Evolutionary conservation across 1,284 basidiomycete species (phyloP), one percentile per base, ranked within the genome.

Genomic region (Leccinum griseonigrum): DNA sequence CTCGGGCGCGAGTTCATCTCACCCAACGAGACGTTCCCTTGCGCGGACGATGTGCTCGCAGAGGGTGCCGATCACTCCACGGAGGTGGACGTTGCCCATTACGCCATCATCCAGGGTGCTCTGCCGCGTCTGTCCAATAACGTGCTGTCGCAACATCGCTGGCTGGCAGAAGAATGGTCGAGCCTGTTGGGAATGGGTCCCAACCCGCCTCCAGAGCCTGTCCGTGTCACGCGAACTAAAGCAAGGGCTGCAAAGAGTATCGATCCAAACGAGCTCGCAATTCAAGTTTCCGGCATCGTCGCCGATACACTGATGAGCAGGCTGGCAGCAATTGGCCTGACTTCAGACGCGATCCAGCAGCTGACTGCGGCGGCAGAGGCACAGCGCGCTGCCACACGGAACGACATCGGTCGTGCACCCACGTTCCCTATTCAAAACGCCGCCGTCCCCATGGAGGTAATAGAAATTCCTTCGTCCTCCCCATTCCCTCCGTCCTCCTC

Each of bases 61-160:
- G 64, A 66, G 48, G 54, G 56, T 22, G 60, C 64, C 0, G 67
- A 67, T 3, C 64, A 67, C n/a, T 68, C 57, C 1, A 61, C 43
- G 0, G 29, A 56, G 0, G 3, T 59, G 1, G 64, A 67, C 5
- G n/a, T 26, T 0, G 3, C 3, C 1, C 61, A 65, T 18, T 65
- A 65, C 18, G 55, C 46, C 0, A 3, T 36, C 0, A 32, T 66
- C 11, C 46, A 59, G 10, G 31, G 61, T 1, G 14, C 52, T 3
- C 9, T 62, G 2, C 53, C 56, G 1, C 36, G 18, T 1, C 26
- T 63, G 11, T 55, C 54, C 2, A 55, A 46, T 8, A 62, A 63
- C 10, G 3, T 36, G 1, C 18, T 64, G 38, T 46, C 34, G 7
- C 48, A 54, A 4, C 53, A 62, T 4, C 34, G 56, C 3, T 64